A percentile compares a stretch with the other conserved stretches of the same genome.
These are phyloP conservation scores for Ustilago trichophora DNA, from an alignment of 1,284 basidiomycete genomes.

Conservation along the genomic window DNA sequence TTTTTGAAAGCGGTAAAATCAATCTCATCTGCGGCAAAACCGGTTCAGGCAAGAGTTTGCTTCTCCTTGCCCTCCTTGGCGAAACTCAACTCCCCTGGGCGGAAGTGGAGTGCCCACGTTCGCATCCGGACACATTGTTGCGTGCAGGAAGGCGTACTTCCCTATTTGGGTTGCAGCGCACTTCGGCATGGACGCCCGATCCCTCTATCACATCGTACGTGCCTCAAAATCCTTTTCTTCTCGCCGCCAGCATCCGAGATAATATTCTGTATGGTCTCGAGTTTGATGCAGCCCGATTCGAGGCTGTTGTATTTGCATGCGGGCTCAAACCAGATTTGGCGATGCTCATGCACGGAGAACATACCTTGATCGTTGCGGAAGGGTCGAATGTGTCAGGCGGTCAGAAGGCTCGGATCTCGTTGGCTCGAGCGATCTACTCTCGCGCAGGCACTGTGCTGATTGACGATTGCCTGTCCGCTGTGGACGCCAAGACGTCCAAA, in stretches of 20 bases:
- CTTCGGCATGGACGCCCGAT: background rate
- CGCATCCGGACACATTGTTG: slow-evolving; percentile 23
- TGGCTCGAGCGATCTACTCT: slow-evolving; percentile 61
- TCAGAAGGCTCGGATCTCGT: slow-evolving; percentile 57
- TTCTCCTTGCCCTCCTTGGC: slow-evolving; percentile 58
- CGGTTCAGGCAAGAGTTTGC: slow-evolving; percentile 62
- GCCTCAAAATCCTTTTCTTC: slow-evolving; percentile 87
- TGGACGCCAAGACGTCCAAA: slow-evolving; percentile 74
- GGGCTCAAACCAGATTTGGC: slow-evolving; percentile 72
- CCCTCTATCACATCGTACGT: slow-evolving; percentile 74
- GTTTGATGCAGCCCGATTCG: slow-evolving; percentile 70
- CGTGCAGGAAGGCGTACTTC: too few relatives aligned
- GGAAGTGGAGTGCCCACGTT: slow-evolving; percentile 47
- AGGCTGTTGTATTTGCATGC: slow-evolving; percentile 52
- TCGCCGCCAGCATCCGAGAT: slow-evolving; percentile 77
- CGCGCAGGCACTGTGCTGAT: slow-evolving; percentile 55
- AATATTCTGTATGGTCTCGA: slow-evolving; percentile 68
- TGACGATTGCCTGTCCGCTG: slow-evolving; percentile 66
- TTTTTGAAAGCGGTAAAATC: slow-evolving; percentile 17
- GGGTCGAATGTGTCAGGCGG: slow-evolving; percentile 64
- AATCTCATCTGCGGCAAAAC: slow-evolving; percentile 57
- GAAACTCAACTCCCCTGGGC: slow-evolving; percentile 52
- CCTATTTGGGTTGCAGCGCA: too few relatives aligned
- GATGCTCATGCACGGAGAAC: slow-evolving; percentile 77
- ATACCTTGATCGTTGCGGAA: slow-evolving; percentile 74